Base-by-base conservation (phyloP, 2,329 filamentous ascomycete genomes). In the Talaromyces sp. region DNA sequence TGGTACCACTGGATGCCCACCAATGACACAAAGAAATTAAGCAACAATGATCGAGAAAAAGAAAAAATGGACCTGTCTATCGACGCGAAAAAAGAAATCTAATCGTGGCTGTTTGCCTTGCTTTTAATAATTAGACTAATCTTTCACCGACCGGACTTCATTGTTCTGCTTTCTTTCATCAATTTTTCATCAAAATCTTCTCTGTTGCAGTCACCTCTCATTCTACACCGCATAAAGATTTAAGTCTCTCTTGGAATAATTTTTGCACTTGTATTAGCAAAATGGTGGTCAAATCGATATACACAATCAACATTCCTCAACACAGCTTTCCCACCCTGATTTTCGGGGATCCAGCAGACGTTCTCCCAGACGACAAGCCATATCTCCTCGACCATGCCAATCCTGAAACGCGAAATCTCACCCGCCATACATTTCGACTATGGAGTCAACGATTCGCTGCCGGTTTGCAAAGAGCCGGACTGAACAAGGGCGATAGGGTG, bases 401-500 rank as follows among this genome's bases (percentile, higher is more conserved):
- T 1, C 89, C 91, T 1, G 85, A 90, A 7, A 88, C 85, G 9
- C 87, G 90, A 70, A 87, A 83, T 69, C 80, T 95, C 45, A 90
- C 88, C 3, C 80, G 85, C 45, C 74, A 83, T 68, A 83, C 85
- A 66, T 91, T 89, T 74, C 88, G 91, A 25, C 81, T 89, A 68
- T 89, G 90, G 81, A 84, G 87, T 39, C 89, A 93, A 75, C 87
- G 90, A 15, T 78, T 95, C 39, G 91, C 90, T 0, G 81, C 87
- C 1, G 91, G 91, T 1, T 79, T 92, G 35, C 82, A 81, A 54
- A 83, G 84, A 63, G 83, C 85, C 17, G 91, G 91, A 0, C 78
- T 94, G 19, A 78, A 87, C 67, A 79, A 81, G 0, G 89, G 90
- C 11, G 90, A 93, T 69, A 86, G 90, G 2, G 86, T 94, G 4